Base-by-base conservation (phyloP, 129 eudicot genomes). In the Sambucus nigra region DNA sequence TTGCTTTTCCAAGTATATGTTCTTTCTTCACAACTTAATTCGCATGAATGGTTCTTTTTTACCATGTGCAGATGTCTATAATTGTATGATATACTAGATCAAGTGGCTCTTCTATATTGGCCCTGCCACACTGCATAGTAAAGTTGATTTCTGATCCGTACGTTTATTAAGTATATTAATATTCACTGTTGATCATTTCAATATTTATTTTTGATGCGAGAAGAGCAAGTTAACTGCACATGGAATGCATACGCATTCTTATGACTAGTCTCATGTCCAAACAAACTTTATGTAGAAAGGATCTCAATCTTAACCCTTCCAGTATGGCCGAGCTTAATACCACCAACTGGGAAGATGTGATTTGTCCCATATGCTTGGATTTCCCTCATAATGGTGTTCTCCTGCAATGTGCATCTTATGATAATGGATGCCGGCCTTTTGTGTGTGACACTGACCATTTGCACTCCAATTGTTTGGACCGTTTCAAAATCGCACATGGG, bases 401-500 rank as follows among this genome's bases (percentile, higher is more conserved):
- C 59, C 95, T 89, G 48, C 97, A 81, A 49, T 89, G 97, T 29
- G 67, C 97, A 26, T 84, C 97, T n/a, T 81, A 78, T 61, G 86
- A 71, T 24, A 81, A 84, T 70, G 97, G 97, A 41, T 89, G 97
- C 62, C 84, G 97, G 1, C 74, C 97, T 56, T 84, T 81, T 72
- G 93, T 89, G 17, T 89, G 97, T 15, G 95, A 86, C 74, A 89
- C 97, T 4, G 69, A 74, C 59, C 95, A 84, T 69, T 59, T 89
- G 58, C 97, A 89, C 70, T 89, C 97, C 22, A 89, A 89, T 53
- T 89, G 97, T 69, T 64, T 89, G 47, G 88, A 81, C 59, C 97
- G 97, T 55, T 89, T 84, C 59, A 84, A 75, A 61, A 61, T 69
- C 29, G 95, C 97, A 49, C 76, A 78, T 55, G 76, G 81, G 11